phyloP scores from a whole-genome alignment of 257 asterid genomes.

The Nicotiana tabacum region DNA sequence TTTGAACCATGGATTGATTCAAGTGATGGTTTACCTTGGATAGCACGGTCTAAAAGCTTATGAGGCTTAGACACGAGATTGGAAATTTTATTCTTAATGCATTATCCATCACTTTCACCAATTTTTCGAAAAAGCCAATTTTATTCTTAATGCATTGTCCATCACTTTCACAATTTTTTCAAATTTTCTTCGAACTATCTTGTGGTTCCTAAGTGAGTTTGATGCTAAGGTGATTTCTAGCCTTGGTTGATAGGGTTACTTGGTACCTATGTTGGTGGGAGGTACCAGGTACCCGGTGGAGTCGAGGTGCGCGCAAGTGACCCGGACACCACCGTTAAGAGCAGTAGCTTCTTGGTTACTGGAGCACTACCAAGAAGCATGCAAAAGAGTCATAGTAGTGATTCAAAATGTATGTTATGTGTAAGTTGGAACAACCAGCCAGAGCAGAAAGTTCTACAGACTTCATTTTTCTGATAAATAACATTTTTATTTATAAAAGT shows the following conservation, averaged over 20 bases:
- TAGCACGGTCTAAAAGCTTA: not conserved
- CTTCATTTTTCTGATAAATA: not conserved
- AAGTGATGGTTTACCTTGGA: conserved; percentile 4
- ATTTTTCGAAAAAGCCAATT: not conserved
- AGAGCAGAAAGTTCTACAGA: not conserved
- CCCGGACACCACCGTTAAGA: too few relatives aligned
- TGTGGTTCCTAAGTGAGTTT: too few relatives aligned
- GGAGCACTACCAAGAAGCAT: too few relatives aligned
- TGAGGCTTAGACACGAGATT: not conserved
- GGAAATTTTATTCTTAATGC: not conserved
- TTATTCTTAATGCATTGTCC: not conserved
- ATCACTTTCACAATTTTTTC: not conserved
- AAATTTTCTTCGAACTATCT: not conserved
- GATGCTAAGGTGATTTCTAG: too few relatives aligned
- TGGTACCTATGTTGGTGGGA: too few relatives aligned
- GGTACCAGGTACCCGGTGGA: too few relatives aligned
- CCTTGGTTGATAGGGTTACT: too few relatives aligned
- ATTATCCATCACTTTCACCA: not conserved
- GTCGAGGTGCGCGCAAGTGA: too few relatives aligned
- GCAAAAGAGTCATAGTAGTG: too few relatives aligned
- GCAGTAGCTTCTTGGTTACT: too few relatives aligned
- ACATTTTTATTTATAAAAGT: conserved; percentile 5
- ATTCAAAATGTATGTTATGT: not conserved
- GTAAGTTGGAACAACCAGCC: not conserved
- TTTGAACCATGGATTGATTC: not conserved